Base-by-base conservation (phyloP, 2,329 filamentous ascomycete genomes). In the Tolypocladium tropicale region DNA sequence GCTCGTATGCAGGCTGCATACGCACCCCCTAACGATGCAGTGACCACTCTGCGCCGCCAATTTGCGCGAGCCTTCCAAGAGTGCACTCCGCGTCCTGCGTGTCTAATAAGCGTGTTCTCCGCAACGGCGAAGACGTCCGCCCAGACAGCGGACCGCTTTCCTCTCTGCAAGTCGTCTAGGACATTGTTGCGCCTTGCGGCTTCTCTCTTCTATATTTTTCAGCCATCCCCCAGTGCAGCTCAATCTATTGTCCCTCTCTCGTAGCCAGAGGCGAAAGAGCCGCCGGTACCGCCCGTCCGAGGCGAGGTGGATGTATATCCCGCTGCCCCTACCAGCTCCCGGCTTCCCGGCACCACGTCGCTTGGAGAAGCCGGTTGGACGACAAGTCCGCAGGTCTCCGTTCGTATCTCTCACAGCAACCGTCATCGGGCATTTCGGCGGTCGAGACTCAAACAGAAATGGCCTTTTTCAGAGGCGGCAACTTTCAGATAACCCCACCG, bases 261-360 rank as follows among this genome's bases (percentile, higher is more conserved):
- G n/a, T 49, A 28, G 16, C 25, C 18, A 33, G 28, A 32, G 46
- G 46, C 46, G 18, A 32, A 18, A 21, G 12, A 6, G 18, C 28
- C 18, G 46, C 34, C 18, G 21, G 50, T 21, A 21, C 36, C n/a
- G 50, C 21, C 25, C 32, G 50, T 21, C 50, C 37, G 18, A 53
- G 54, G 59, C 37, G 18, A 53, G 54, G 59, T 62, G 60, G 56
- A 70, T 70, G 68, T 67, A 70, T 67, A 70, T 70, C 55, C 65
- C 66, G 39, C 39, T 54, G 39, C 36, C 53, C 52, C 60, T 39
- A 32, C 57, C 50, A 33, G 6, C 46, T 50, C 18, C 46, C 46
- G 18, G 18, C 46, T 50, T 28, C 46, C 46, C 32, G 16, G 46
- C 46, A 28, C 46, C 46, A n/a, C 30, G 25, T 34, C 49, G 49